Conservation (phyloP, 139 green algal genomes). For the Chlamydomonas schloesseri region DNA sequence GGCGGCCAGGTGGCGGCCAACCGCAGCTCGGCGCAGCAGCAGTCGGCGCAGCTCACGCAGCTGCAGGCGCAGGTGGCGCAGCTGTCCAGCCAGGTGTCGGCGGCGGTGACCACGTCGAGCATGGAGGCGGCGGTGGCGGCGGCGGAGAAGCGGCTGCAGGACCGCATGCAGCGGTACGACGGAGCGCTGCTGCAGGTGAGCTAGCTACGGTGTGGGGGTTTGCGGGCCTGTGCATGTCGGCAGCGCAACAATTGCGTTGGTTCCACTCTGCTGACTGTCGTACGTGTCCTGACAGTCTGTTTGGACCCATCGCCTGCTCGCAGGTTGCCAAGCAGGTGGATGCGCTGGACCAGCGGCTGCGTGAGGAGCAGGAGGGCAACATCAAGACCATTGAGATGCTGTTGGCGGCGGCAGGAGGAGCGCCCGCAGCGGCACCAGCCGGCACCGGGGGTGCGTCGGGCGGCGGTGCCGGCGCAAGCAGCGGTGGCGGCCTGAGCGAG, state of each 20-base stretch:
- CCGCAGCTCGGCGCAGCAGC: neutral
- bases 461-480: no score
- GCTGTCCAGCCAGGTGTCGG: neutral
- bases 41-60: neutral
- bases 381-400: constrained; percentile 55
- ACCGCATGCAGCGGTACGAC: constrained; percentile 53
- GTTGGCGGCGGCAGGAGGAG: constrained; percentile 14
- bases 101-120: no score
- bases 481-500: no score
- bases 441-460: no score
- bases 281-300: no score
- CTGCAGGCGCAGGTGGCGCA: neutral
- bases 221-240: no score
- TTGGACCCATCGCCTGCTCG: no score
- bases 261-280: no score
- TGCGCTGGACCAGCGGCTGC: constrained; percentile 55
- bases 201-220: neutral
- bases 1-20: neutral
- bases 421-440: no score
- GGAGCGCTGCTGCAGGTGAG: constrained; percentile 65
- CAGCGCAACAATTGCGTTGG: no score
- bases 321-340: constrained; percentile 66
- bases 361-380: constrained; percentile 58
- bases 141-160: constrained; percentile 49
- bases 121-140: neutral